phyloP scores from a whole-genome alignment of 352 stramenopile species.

The Phytophthora capsici region DNA sequence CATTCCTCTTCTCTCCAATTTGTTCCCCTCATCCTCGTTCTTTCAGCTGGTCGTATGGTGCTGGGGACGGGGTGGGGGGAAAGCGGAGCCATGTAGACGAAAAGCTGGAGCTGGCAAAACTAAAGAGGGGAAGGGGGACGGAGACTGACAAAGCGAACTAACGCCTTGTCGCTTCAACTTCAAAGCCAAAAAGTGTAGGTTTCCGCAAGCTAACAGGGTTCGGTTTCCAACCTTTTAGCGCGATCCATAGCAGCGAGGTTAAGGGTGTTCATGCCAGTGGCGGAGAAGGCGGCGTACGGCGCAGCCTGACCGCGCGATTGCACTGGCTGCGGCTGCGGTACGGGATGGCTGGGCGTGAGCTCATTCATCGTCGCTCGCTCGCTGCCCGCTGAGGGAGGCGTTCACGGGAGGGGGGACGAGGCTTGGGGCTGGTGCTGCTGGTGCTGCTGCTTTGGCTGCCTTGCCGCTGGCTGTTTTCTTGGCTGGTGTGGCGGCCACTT shows the following conservation, averaged over 20 bases:
- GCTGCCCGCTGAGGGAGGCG: constrained; percentile 23
- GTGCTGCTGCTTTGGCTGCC: constrained; percentile 12
- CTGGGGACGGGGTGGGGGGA: constrained; percentile 24
- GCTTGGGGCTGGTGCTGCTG: constrained; percentile 7
- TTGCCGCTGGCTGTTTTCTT: constrained; percentile 34
- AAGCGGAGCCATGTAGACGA: constrained; percentile 20
- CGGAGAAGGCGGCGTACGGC: constrained; percentile 29
- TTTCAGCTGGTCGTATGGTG: constrained; percentile 33
- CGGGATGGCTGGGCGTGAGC: constrained; percentile 39
- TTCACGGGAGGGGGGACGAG: constrained; percentile 12
- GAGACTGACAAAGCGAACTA: constrained; percentile 8
- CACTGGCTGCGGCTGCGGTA: constrained; percentile 19
- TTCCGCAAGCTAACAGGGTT: not conserved
- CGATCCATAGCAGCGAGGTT: constrained; percentile 35
- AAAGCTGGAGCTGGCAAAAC: constrained; percentile 3
- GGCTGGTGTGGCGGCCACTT: constrained; percentile 33
- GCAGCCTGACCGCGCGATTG: constrained; percentile 32
- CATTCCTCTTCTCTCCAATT: constrained; percentile 30
- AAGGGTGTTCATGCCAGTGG: constrained; percentile 21
- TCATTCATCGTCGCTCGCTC: constrained; percentile 47
- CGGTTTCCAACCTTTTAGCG: constrained; percentile 36
- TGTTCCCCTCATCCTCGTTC: constrained; percentile 22
- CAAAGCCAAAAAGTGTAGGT: constrained; percentile 23
- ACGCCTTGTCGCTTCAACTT: constrained; percentile 38
- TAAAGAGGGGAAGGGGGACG: constrained; percentile 23